Evolutionary conservation across 2,329 filamentous ascomycete species (phyloP), one percentile per base, ranked within the genome.

Genomic region (Neopestalotiopsis clavispora): DNA sequence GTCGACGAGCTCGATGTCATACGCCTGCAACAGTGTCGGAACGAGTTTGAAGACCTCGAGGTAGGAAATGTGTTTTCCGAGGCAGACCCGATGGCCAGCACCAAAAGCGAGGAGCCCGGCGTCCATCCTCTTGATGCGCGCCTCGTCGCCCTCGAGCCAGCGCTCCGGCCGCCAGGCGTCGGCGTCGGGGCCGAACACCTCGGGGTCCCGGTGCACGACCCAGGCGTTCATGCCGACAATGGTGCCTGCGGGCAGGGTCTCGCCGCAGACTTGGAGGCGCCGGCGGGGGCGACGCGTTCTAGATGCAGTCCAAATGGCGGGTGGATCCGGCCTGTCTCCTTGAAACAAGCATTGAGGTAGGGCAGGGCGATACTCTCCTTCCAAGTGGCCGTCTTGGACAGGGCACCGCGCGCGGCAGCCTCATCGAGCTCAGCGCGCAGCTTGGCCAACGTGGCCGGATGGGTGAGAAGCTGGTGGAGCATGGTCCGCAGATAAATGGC

Each of bases 391-490:
- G 4, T 7, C 7, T 59, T 59, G 17, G 57, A 59, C 17, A 59
- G 4, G 6, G 17, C 4, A 6, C 57, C 57, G 7, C 6, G 4
- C 7, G n/a, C 23, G 4, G 7, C 23, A 6, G 23, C 17, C 23
- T 59, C 57, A 4, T 23, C n/a, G 20, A 59, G 23, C 17, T 65
- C 62, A 10, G 6, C n/a, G 6, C 14, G 13, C 7, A 65, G 38
- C 10, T 52, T 49, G 4, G 14, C 7, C n/a, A 65, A 17, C 1
- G 38, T 49, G 4, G 14, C 4, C 4, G 34, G 34, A 30, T 65
- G 49, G n/a, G 28, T 65, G n/a, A 52, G 38, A 4, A 65, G 62
- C 49, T 65, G 28, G n/a, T 65, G 49, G 3, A 65, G 4, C 20
- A 52, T 4, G 14, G 40, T 17, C 1, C 38, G 4, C 4, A 17